Percentiles rank a stretch among this genome's conserved stretches.
Evolutionary conservation across 1,284 basidiomycete species (phyloP).

Genomic region (Ustilago hordei): DNA sequence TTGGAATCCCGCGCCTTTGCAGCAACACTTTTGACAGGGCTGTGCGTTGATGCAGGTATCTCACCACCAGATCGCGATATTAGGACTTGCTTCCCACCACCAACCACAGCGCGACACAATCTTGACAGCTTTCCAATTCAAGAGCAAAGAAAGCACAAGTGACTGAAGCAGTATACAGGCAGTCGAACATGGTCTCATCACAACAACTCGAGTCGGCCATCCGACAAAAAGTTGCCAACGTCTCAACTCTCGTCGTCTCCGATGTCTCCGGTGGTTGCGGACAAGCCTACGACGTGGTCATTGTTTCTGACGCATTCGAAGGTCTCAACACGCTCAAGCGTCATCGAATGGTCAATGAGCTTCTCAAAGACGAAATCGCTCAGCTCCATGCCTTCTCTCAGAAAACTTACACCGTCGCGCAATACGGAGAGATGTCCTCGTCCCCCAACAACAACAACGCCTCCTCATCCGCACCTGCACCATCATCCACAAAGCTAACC

Average conservation of each 20-base stretch:
- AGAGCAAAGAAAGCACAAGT: background rate
- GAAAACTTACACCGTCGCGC: constrained; percentile 65
- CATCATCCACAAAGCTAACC: constrained; percentile 18
- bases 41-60: background rate
- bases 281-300: constrained; percentile 68
- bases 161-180: background rate
- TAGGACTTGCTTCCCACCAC: too few species aligned
- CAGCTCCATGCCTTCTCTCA: constrained; percentile 71
- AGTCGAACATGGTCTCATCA: constrained; percentile 59
- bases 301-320: constrained; percentile 64
- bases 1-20: background rate
- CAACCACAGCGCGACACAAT: too few species aligned
- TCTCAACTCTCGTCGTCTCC: constrained; percentile 64
- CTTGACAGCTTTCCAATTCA: too few species aligned
- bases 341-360: constrained; percentile 70
- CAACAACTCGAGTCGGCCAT: constrained; percentile 67
- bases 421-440: constrained; percentile 45
- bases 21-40: background rate
- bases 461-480: constrained; percentile 11
- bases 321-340: constrained; percentile 66
- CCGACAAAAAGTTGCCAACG: constrained; percentile 58
- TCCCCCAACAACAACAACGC: background rate
- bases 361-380: constrained; percentile 71
- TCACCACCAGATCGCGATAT: background rate
- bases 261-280: constrained; percentile 69